Percentiles rank a stretch among this genome's conserved stretches.
These are phyloP conservation scores for Saturnispora galanensis DNA, from an alignment of 805 yeast species.

Conservation along the genomic window DNA sequence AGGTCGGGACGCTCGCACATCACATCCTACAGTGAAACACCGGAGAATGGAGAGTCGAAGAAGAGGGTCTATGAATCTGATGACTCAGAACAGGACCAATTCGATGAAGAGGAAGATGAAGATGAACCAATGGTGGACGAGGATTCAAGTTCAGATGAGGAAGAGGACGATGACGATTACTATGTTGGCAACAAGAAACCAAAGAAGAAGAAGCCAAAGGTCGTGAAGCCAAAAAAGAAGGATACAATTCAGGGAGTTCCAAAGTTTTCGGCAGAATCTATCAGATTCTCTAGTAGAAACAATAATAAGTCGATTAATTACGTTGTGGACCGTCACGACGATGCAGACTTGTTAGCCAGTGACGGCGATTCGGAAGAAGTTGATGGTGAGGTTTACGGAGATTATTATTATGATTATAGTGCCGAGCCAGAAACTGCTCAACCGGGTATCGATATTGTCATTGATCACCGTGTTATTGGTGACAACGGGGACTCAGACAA, in stretches of 20 bases:
- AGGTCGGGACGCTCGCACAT: constrained; percentile 58
- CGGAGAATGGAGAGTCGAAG: constrained; percentile 15
- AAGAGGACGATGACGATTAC: constrained; percentile 27
- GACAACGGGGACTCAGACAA: constrained; percentile 20
- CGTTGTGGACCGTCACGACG: constrained; percentile 59
- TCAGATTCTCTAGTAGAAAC: constrained; percentile 74
- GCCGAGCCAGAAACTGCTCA: constrained; percentile 14
- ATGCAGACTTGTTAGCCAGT: constrained; percentile 39
- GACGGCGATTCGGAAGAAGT: constrained; percentile 28
- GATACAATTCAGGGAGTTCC: constrained; percentile 12
- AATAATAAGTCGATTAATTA: constrained; percentile 54
- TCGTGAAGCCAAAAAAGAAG: constrained; percentile 10
- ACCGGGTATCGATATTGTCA: constrained; percentile 31
- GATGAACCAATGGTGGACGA: constrained; percentile 17
- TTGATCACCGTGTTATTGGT: constrained; percentile 43
- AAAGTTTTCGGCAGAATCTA: constrained; percentile 6
- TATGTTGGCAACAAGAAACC: constrained; percentile 13
- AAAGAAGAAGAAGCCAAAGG: constrained; percentile 30
- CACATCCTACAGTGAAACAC: constrained; percentile 22
- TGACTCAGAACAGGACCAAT: not conserved
- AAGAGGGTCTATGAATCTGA: constrained; percentile 11
- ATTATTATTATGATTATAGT: constrained; percentile 18
- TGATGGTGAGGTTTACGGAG: constrained; percentile 18
- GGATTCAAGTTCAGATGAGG: constrained; percentile 19
- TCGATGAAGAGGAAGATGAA: constrained; percentile 25